phyloP scores from a whole-genome alignment of 192 early-diverging fungal species.

The Physocladia obscura region DNA sequence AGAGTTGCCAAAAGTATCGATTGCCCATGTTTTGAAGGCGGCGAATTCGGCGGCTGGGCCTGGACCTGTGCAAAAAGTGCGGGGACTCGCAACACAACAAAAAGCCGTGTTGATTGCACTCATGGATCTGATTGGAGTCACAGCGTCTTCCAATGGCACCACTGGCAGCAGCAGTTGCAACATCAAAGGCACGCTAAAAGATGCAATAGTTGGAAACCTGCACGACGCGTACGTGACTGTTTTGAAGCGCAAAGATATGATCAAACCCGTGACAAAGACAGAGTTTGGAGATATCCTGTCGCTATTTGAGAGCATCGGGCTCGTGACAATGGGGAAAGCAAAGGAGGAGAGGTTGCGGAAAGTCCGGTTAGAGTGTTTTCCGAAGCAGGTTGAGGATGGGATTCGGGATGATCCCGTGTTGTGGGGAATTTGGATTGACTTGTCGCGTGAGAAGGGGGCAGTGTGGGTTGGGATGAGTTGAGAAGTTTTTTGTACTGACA shows the following conservation, averaged over 20 bases:
- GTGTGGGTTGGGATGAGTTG: no score
- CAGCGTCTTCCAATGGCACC: no score
- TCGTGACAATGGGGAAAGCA: slow-evolving; percentile 50
- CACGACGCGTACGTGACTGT: slow-evolving; percentile 61
- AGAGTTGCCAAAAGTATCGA: slow-evolving; percentile 70
- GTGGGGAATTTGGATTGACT: slow-evolving; percentile 12
- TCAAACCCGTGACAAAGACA: slow-evolving; percentile 69
- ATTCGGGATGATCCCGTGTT: slow-evolving; percentile 16
- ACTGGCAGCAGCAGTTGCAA: slow-evolving; percentile 15
- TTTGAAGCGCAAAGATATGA: slow-evolving; percentile 50
- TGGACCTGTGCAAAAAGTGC: slow-evolving; percentile 62
- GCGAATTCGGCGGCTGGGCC: slow-evolving; percentile 59
- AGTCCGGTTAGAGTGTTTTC: slow-evolving; percentile 6
- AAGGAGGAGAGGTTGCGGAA: slow-evolving; percentile 18
- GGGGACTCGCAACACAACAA: slow-evolving; percentile 74
- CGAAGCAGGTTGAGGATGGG: slow-evolving; percentile 16
- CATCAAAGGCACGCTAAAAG: slow-evolving; percentile 41
- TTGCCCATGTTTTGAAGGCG: slow-evolving; percentile 77
- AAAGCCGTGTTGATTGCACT: slow-evolving; percentile 72
- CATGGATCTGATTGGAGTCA: slow-evolving; percentile 49
- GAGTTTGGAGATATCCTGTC: slow-evolving; percentile 75
- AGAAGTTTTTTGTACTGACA: no score
- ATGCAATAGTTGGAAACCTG: slow-evolving; percentile 6
- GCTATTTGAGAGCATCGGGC: slow-evolving; percentile 70
- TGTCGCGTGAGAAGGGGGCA: no score